Evolutionary conservation across 169 alveolate species (phyloP).

Genomic region (Plasmodium reichenowi): DNA sequence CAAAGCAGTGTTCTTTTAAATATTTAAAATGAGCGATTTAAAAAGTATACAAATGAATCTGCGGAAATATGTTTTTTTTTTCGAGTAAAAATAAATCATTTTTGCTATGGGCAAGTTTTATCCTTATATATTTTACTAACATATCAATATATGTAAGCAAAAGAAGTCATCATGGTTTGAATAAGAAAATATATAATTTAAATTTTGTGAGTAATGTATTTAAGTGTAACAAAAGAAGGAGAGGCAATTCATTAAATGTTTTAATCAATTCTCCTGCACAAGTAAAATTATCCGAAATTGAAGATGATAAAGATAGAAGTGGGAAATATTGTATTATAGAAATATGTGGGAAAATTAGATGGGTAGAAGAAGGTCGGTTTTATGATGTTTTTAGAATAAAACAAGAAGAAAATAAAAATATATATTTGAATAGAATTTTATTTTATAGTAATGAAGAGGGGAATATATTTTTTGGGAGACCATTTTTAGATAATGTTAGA

Average conservation of each 20-base stretch:
- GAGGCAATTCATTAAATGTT: conserved; percentile 33
- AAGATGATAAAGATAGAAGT: conserved; percentile 87
- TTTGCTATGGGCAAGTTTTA: conserved; percentile 1
- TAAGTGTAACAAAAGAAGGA: background rate
- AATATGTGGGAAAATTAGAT: conserved; percentile 85
- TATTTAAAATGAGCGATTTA: too few species aligned
- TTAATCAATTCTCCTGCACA: conserved; percentile 87
- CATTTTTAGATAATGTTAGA: conserved; percentile 87
- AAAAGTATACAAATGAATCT: conserved; percentile 11
- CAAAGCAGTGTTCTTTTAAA: too few species aligned
- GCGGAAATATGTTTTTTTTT: conserved; percentile 66
- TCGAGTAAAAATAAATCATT: too few species aligned
- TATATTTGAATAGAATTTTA: conserved; percentile 83
- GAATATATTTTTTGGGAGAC: conserved; percentile 84
- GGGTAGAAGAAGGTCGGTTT: conserved; percentile 90
- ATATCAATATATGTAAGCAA: background rate
- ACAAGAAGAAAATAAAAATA: conserved; percentile 85
- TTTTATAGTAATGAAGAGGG: conserved; percentile 85
- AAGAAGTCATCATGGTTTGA: background rate
- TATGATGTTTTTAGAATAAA: conserved; percentile 88
- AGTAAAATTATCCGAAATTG: conserved; percentile 79
- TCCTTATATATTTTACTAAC: conserved; percentile 11
- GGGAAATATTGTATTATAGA: conserved; percentile 87
- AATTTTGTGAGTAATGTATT: conserved; percentile 19
- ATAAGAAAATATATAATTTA: conserved; percentile 11